phyloP scores from a whole-genome alignment of 768 basidiomycete genomes.

The Serpula lacrymans region DNA sequence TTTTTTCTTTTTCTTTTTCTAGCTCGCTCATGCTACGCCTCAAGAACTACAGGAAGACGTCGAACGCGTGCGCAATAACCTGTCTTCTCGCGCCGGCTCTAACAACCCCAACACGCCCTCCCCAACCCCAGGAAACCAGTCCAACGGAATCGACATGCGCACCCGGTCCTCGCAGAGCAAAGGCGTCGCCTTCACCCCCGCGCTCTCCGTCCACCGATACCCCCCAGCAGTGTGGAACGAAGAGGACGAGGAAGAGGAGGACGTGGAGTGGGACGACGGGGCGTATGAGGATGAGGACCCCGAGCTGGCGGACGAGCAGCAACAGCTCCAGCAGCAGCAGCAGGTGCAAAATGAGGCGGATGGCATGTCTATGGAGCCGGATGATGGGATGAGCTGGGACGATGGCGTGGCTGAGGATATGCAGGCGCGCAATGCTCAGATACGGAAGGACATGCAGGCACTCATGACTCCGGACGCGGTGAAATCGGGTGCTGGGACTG shows the following conservation, averaged over 20 bases:
- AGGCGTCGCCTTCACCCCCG: slow-evolving; percentile 69
- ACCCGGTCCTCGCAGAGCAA: slow-evolving; percentile 31
- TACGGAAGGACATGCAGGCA: slow-evolving; percentile 18
- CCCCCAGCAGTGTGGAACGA: slow-evolving; percentile 83
- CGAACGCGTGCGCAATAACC: slow-evolving; percentile 51
- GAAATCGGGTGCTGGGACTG: slow-evolving; percentile 28
- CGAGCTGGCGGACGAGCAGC: slow-evolving; percentile 57
- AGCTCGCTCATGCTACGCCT: slow-evolving; percentile 32
- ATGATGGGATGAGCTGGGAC: slow-evolving; percentile 90
- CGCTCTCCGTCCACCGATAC: slow-evolving; percentile 68
- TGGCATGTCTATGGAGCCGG: slow-evolving; percentile 53
- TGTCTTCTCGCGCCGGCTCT: slow-evolving; percentile 46
- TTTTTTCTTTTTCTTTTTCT: neutral
- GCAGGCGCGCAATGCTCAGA: slow-evolving; percentile 31
- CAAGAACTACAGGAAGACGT: slow-evolving; percentile 58
- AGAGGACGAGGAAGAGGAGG: slow-evolving; percentile 60
- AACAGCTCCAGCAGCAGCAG: slow-evolving; percentile 36
- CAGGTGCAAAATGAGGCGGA: slow-evolving; percentile 26
- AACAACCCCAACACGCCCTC: slow-evolving; percentile 52
- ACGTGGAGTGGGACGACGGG: slow-evolving; percentile 57
- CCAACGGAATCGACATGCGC: slow-evolving; percentile 21
- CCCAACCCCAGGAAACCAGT: slow-evolving; percentile 37
- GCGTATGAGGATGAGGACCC: slow-evolving; percentile 69
- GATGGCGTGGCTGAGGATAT: slow-evolving; percentile 58
- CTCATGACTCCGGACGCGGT: slow-evolving; percentile 30